Evolutionary conservation across 2,329 filamentous ascomycete genomes (phyloP).

Genomic region (Neofusicoccum umdonicola): DNA sequence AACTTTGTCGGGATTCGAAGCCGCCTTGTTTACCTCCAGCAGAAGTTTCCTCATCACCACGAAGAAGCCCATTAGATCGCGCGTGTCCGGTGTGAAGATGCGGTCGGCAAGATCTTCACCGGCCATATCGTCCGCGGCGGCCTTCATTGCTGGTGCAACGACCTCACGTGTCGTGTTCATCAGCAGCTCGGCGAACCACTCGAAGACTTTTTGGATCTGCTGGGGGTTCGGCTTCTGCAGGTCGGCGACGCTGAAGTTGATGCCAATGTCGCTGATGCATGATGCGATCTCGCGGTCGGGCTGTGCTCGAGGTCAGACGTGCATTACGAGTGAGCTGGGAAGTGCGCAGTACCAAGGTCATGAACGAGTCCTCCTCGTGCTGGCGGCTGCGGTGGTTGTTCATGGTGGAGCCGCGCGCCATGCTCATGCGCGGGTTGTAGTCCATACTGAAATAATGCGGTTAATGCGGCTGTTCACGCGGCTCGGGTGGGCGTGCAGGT

Average conservation of each 20-base stretch:
- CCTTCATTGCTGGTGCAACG: constrained; percentile 91
- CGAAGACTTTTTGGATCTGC: constrained; percentile 95
- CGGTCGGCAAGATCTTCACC: constrained; percentile 71
- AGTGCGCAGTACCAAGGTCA: constrained; percentile 44
- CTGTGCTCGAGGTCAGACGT: constrained; percentile 39
- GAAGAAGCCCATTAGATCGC: constrained; percentile 96
- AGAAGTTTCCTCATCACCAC: constrained; percentile 76
- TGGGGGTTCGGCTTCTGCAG: constrained; percentile 90
- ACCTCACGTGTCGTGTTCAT: constrained; percentile 92
- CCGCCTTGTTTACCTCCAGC: constrained; percentile 52
- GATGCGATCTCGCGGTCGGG: constrained; percentile 80
- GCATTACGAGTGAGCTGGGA: background rate
- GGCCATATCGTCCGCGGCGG: constrained; percentile 82
- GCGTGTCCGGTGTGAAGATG: constrained; percentile 78
- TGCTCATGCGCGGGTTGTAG: constrained; percentile 52
- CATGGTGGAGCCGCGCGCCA: constrained; percentile 43
- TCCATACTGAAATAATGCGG: constrained; percentile 37
- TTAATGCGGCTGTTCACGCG: constrained; percentile 8
- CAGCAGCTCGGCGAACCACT: constrained; percentile 93
- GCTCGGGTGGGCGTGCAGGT: background rate
- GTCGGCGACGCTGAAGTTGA: constrained; percentile 81
- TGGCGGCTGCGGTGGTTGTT: constrained; percentile 40
- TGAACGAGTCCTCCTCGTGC: constrained; percentile 50
- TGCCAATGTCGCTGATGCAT: constrained; percentile 95
- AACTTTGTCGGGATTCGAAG: background rate